These are phyloP conservation scores for Verticillium nubilum DNA, from an alignment of 2,329 filamentous ascomycete genomes.

Conservation along the genomic window DNA sequence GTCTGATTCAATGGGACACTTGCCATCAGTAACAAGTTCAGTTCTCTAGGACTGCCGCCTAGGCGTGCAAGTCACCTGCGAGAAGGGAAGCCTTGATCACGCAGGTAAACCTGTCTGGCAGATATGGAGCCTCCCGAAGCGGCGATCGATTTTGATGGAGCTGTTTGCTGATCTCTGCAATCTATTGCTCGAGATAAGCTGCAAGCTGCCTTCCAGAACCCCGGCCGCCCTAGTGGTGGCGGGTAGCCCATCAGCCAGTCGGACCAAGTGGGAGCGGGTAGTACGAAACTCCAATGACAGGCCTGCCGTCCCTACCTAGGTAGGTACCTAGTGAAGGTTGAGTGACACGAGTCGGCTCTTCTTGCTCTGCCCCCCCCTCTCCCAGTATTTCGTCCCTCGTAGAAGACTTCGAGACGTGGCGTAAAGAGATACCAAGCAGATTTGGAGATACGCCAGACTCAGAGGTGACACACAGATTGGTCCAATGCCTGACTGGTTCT, in stretches of 20 bases:
- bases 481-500: not conserved
- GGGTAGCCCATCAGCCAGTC: not conserved
- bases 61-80: too few relatives aligned
- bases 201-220: conserved; percentile 7
- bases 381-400: not conserved
- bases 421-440: not conserved
- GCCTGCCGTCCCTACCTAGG: not conserved
- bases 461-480: not conserved
- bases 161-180: conserved; percentile 6
- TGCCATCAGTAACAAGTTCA: not conserved
- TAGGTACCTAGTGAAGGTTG: conserved; percentile 1
- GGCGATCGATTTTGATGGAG: not conserved
- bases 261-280: not conserved
- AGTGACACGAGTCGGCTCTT: not conserved
- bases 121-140: not conserved
- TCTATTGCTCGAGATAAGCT: conserved; percentile 1
- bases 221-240: not conserved
- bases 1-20: not conserved
- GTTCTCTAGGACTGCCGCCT: too few relatives aligned
- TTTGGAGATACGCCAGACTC: too few relatives aligned
- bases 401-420: not conserved
- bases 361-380: not conserved
- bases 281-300: conserved; percentile 4
- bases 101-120: too few relatives aligned
- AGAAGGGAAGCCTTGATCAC: too few relatives aligned